Conservation (phyloP, 441 rosid species). For the Erysimum pusillum region DNA sequence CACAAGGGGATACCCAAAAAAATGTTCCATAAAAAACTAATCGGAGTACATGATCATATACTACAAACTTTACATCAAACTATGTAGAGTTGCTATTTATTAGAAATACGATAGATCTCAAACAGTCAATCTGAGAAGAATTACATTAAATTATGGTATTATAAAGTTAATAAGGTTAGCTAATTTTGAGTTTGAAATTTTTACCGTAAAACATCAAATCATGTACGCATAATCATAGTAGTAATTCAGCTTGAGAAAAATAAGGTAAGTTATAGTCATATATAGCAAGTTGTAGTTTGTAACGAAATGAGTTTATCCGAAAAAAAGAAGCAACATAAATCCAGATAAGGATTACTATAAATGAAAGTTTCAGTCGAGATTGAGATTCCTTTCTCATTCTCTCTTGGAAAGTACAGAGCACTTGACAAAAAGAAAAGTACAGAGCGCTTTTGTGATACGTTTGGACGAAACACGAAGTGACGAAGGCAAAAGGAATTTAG, state of each 20-base stretch:
- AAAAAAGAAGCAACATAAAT: neutral
- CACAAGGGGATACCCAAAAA: neutral
- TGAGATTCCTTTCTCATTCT: slow-evolving; percentile 45
- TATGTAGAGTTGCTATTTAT: neutral
- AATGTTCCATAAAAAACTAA: neutral
- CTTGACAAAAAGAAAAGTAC: slow-evolving; percentile 10
- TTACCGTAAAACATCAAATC: neutral
- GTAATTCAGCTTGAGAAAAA: neutral
- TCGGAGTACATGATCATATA: neutral
- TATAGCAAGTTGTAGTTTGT: slow-evolving; percentile 3
- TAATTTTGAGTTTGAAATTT: neutral
- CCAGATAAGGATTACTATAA: slow-evolving; percentile 22
- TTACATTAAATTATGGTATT: neutral
- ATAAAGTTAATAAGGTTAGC: neutral
- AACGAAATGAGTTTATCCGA: neutral
- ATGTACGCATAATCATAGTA: neutral
- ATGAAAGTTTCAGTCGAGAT: slow-evolving; percentile 3
- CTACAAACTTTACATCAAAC: neutral
- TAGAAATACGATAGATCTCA: neutral
- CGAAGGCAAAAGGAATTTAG: slow-evolving; percentile 50
- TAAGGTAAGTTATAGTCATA: neutral
- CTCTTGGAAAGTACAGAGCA: slow-evolving; percentile 28
- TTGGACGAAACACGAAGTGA: slow-evolving; percentile 39
- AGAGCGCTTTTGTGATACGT: slow-evolving; percentile 28
- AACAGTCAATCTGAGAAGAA: neutral